Base-by-base conservation (phyloP, 495 filamentous ascomycete species). In the Opeltia flavorubescens region DNA sequence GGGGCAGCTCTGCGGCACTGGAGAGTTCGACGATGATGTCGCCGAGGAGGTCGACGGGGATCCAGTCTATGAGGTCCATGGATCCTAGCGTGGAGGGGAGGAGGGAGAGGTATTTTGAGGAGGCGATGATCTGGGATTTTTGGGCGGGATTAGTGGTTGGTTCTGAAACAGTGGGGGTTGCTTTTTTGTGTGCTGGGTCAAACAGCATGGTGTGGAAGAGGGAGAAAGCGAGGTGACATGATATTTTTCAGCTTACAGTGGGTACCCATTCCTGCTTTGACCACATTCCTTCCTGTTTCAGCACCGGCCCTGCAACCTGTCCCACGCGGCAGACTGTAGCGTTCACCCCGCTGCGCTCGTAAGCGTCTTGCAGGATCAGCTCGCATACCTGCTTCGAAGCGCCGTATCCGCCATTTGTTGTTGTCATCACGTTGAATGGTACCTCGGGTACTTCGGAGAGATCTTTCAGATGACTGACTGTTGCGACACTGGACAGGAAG, bases 251-350 rank as follows among this genome's bases (percentile, higher is more conserved):
- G n/a, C 30, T 33, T 25, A 62, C 12, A 13, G 55, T 63, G 0
- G 74, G 76, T 1, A 79, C 54, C 70, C 70, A 77, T 46, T 79
- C 73, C 24, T 71, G 66, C 13, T 50, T 55, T 49, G 71, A 75
- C 74, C 74, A 78, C 13, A 56, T 49, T 1, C 72, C 69, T 4
- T 48, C 40, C 1, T 50, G 46, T n/a, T 55, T 49, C n/a, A n/a
- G n/a, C 20, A 57, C 50, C 0, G 77, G 72, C 0, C 78, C 77
- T 1, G 55, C 70, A 42, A 81, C 68, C 49, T 80, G 76, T 0
- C 77, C 76, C 1, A 78, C 69, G 0, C 78, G 69, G 43, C 68
- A 62, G 13, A 78, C 57, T 1, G 66, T 66, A 1, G 63, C 62
- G 4, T 65, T 61, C 0, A 80, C 62, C 2, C 12, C 59, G 62